Base-by-base conservation (phyloP, 768 basidiomycete species). In the Fistulinella prunicolor region DNA sequence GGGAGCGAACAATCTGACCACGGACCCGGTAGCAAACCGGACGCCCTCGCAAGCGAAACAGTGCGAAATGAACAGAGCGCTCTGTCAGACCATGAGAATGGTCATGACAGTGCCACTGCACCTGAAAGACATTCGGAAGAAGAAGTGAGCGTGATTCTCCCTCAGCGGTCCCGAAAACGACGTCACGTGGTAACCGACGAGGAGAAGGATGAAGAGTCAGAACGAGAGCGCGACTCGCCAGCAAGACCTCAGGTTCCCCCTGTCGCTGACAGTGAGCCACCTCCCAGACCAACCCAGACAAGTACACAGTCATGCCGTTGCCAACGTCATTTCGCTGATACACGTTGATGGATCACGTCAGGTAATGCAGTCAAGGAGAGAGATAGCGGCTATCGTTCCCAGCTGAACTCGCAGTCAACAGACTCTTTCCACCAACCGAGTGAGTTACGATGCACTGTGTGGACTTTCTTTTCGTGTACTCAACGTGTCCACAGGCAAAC, bases 201-300 rank as follows among this genome's bases (percentile, higher is more conserved):
- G n/a, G 58, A 58, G 8, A 41, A 40, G 10, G 46, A 43, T 13
- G 42, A 47, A 24, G 42, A 38, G 20, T 49, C 50, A 2, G 57
- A 47, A n/a, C 35, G 22, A 19, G 53, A 43, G 16, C 42, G 2
- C 21, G 1, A 46, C 10, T 13, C 19, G n/a, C 39, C 30, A 6
- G 8, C 46, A 6, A 38, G 14, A 16, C 32, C 32, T 5, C 47
- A 47, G 35, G 9, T 3, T 23, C 23, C 37, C 6, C 43, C 28
- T 2, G 10, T 6, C 4, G 42, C 47, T 32, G n/a, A n/a, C n/a
- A n/a, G n/a, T n/a, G n/a, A n/a, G n/a, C 47, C 60, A 19, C 47
- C 57, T 7, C 40, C 46, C 5, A 46, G 40, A 36, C 21, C 16
- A 28, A 22, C 34, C 2, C 50, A 26, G 26, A 16, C 46, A 40